Evolutionary conservation across 148 eudicot species (phyloP).

Genomic region (Vaccinium myrtillus): DNA sequence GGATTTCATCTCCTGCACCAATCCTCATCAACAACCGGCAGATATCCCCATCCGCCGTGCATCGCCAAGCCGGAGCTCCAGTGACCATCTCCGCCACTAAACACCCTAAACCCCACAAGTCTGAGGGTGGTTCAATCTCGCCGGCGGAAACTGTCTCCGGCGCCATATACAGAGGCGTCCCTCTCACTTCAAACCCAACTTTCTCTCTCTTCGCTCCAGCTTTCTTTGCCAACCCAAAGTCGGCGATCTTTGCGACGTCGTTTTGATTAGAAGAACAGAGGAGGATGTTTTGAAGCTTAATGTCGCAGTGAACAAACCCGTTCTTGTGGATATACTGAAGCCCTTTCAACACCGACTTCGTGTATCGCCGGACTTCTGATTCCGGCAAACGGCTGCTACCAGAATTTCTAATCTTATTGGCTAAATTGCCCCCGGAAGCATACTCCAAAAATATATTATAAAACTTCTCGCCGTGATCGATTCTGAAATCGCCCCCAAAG

Average conservation of each 20-base stretch:
- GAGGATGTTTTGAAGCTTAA: constrained; percentile 42
- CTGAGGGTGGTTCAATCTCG: constrained; percentile 54
- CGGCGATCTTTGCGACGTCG: constrained; percentile 53
- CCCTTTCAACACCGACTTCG: too few species aligned
- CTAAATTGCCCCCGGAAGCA: constrained; percentile 55
- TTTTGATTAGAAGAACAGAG: constrained; percentile 23
- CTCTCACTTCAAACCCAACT: constrained; percentile 43
- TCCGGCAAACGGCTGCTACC: too few species aligned
- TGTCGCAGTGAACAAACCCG: too few species aligned
- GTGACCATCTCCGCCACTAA: constrained; percentile 61
- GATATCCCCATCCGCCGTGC: constrained; percentile 14
- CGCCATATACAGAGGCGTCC: constrained; percentile 86
- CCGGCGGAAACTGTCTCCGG: constrained; percentile 68
- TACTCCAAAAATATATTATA: constrained; percentile 24
- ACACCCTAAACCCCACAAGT: constrained; percentile 88
- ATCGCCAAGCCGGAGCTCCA: constrained; percentile 48
- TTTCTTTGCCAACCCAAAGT: constrained; percentile 73
- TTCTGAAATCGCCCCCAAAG: too few species aligned
- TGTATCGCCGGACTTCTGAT: too few species aligned
- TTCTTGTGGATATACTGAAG: too few species aligned
- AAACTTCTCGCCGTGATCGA: too few species aligned
- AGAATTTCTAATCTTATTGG: constrained; percentile 20
- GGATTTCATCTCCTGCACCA: constrained; percentile 34
- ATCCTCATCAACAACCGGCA: constrained; percentile 37
- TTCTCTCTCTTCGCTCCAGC: constrained; percentile 14